Evolutionary conservation across 2,329 filamentous ascomycete species (phyloP).

Genomic region (Pestalotiopsis sp.): DNA sequence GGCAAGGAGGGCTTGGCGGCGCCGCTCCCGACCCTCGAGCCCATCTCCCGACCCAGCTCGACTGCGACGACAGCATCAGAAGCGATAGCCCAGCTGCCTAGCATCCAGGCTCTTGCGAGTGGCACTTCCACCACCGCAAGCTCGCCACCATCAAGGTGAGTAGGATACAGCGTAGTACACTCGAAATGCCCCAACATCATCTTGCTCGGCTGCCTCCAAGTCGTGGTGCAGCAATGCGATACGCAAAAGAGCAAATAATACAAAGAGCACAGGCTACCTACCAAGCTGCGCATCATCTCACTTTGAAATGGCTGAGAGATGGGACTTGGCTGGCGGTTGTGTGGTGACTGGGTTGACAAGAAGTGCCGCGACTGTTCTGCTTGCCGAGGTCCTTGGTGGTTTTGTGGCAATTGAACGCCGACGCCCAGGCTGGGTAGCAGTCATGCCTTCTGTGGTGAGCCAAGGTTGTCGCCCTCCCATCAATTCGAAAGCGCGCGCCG

Average conservation of each 20-base stretch:
- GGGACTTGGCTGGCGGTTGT: background rate
- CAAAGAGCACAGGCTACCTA: background rate
- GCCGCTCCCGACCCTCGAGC: constrained; percentile 43
- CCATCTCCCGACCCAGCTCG: constrained; percentile 51
- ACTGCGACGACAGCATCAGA: constrained; percentile 45
- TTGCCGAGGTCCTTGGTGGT: background rate
- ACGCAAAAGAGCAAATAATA: background rate
- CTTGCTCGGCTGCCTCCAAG: background rate
- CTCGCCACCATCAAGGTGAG: constrained; percentile 51
- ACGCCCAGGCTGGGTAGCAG: background rate
- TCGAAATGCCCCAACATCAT: background rate
- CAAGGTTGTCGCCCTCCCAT: no score
- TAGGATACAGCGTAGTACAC: constrained; percentile 12
- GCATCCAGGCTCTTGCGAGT: constrained; percentile 46
- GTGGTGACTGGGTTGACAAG: background rate
- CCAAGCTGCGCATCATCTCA: background rate
- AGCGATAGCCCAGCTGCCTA: constrained; percentile 46
- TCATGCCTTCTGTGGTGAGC: background rate
- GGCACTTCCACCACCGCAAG: constrained; percentile 36
- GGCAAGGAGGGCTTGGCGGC: constrained; percentile 42
- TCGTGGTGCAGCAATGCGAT: background rate
- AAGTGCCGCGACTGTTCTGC: background rate
- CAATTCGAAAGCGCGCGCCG: background rate
- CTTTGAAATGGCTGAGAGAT: background rate
- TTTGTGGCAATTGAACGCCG: background rate